Evolutionary conservation across 2,329 filamentous ascomycete species (phyloP), one percentile per base, ranked within the genome.

Genomic region (Dothideomycetes sp.): DNA sequence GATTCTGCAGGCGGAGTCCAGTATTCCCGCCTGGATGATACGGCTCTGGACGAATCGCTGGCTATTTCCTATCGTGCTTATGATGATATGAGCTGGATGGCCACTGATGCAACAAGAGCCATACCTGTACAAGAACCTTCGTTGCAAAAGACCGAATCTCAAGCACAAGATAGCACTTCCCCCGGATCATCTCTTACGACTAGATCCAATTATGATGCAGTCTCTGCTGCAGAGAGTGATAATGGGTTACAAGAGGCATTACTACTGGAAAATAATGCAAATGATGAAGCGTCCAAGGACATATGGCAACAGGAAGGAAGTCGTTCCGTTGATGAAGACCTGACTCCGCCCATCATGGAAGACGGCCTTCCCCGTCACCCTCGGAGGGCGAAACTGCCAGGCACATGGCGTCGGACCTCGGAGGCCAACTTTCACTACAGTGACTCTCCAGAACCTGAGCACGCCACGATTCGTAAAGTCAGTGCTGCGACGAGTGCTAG

Each of bases 281-380:
- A n/a, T 5, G 40, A 49, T 9, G 44, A 52, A 14, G 45, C 44
- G 18, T 45, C 44, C 19, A 22, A 34, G 14, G 66, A 69, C 39
- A 58, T 70, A 16, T 69, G 66, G 66, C 57, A 65, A 49, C 65
- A 66, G 41, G 65, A 68, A 46, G 66, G 64, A 12, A 66, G 64
- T 31, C 57, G 63, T 7, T 49, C 49, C 4, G 50, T 54, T n/a
- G 49, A 52, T 14, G 45, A 45, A 4, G 31, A 41, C 22, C 15
- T 37, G 5, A 27, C 22, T 7, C 22, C 22, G 7, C 22, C 22
- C 7, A 45, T 52, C 16, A 38, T 45, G n/a, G 41, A 48, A 36
- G 50, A 57, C 24, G 61, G 63, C 31, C 40, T 61, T 11, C 46
- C 51, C 34, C 47, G 45, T 3, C 57, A 52, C 30, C 59, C 63